Evolutionary conservation across 768 basidiomycete species (phyloP).

Genomic region (Podaxis mareebaensis): DNA sequence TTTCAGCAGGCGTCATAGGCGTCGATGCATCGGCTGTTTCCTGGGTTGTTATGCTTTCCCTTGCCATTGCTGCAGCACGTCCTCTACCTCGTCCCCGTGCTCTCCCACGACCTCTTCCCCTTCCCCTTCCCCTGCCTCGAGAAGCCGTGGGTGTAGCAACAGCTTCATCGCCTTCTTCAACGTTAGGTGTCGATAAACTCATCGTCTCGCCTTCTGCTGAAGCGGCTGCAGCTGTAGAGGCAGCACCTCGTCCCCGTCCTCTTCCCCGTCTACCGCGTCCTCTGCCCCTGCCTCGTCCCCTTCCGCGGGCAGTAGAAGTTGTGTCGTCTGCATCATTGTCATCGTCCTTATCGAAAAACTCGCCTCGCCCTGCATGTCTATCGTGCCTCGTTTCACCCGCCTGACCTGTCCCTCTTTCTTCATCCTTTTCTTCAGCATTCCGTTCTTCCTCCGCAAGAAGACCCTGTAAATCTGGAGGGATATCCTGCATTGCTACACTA

Average conservation of each 20-base stretch:
- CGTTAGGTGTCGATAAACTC: constrained; percentile 20
- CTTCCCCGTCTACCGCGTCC: constrained; percentile 15
- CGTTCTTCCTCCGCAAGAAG: constrained; percentile 73
- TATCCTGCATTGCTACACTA: constrained; percentile 95
- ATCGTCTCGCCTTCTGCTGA: constrained; percentile 12
- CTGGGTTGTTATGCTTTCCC: constrained; percentile 15
- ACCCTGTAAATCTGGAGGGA: constrained; percentile 87
- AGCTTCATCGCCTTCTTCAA: constrained; percentile 23
- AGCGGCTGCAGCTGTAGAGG: constrained; percentile 15
- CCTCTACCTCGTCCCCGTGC: constrained; percentile 35
- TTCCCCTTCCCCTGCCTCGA: constrained; percentile 33
- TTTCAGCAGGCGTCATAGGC: constrained; percentile 30
- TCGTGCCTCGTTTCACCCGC: constrained; percentile 60
- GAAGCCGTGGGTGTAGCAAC: constrained; percentile 22
- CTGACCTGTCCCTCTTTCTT: constrained; percentile 57
- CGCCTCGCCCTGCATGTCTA: constrained; percentile 56
- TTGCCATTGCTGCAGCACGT: constrained; percentile 24
- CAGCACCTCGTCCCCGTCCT: constrained; percentile 16
- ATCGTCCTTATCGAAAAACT: constrained; percentile 72
- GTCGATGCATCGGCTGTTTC: constrained; percentile 18
- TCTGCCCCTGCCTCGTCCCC: constrained; percentile 28
- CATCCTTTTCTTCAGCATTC: constrained; percentile 67
- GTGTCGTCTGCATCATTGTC: constrained; percentile 57
- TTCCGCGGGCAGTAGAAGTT: constrained; percentile 23
- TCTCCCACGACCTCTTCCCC: constrained; percentile 34